Conservation (phyloP, 768 basidiomycete species). For the Tulasnella sp. region DNA sequence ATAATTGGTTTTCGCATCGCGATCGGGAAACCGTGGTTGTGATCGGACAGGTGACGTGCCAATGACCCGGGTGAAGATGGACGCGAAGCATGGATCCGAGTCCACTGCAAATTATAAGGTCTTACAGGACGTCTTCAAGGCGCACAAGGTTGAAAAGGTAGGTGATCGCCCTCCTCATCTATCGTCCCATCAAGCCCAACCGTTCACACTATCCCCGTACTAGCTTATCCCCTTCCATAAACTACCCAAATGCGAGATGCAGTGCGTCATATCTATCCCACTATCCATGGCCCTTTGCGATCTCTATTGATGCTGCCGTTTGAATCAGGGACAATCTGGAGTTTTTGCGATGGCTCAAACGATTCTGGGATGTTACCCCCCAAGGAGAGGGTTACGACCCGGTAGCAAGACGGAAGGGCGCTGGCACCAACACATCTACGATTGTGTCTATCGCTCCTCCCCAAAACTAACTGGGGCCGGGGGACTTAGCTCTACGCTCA, state of each 20-base stretch:
- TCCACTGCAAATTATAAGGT: slow-evolving; percentile 92
- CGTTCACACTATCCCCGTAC: not conserved
- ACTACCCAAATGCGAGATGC: slow-evolving; percentile 98
- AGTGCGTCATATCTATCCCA: slow-evolving; percentile 53
- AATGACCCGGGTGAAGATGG: slow-evolving; percentile 89
- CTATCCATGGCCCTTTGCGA: not conserved
- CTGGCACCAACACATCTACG: slow-evolving; percentile 57
- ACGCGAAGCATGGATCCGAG: slow-evolving; percentile 93
- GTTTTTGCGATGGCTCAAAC: slow-evolving; percentile 94
- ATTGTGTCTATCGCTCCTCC: slow-evolving; percentile 48
- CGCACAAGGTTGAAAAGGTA: slow-evolving; percentile 90
- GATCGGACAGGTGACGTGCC: slow-evolving; percentile 67
- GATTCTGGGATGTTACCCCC: slow-evolving; percentile 90
- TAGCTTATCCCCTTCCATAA: slow-evolving; percentile 94
- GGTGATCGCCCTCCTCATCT: slow-evolving; percentile 21
- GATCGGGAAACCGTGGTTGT: not conserved
- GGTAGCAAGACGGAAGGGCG: slow-evolving; percentile 68
- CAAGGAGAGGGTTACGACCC: slow-evolving; percentile 83
- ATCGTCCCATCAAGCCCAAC: slow-evolving; percentile 8
- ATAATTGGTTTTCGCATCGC: not conserved
- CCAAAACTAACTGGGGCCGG: not conserved
- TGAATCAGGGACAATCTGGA: slow-evolving; percentile 82
- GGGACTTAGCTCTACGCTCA: not conserved
- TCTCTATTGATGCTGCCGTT: not conserved
- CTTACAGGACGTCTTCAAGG: slow-evolving; percentile 84